These are phyloP conservation scores for Litchi chinensis DNA, from an alignment of 345 rosid genomes.

Conservation along the genomic window DNA sequence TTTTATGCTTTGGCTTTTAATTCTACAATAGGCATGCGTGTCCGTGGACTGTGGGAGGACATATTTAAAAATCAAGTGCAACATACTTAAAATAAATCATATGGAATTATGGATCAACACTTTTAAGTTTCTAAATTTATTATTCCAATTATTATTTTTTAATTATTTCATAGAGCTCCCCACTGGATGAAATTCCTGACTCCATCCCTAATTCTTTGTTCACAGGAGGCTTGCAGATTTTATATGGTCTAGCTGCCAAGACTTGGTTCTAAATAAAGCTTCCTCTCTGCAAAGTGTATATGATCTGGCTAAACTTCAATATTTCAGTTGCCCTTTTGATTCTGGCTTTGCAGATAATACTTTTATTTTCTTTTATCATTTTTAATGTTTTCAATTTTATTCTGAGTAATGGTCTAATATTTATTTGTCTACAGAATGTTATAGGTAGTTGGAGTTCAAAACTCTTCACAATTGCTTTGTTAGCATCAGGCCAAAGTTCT, in stretches of 20 bases:
- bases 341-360: background rate
- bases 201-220: slow-evolving; percentile 15
- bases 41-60: too few relatives aligned
- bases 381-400: background rate
- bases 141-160: too few relatives aligned
- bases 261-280: slow-evolving; percentile 87
- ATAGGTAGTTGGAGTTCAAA: slow-evolving; percentile 97
- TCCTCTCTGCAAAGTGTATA: slow-evolving; percentile 84
- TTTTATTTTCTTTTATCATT: background rate
- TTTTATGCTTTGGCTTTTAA: too few relatives aligned
- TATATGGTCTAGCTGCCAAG: slow-evolving; percentile 69
- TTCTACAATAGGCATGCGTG: too few relatives aligned
- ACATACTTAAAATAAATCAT: too few relatives aligned
- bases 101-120: too few relatives aligned
- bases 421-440: slow-evolving; percentile 66
- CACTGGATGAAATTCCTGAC: too few relatives aligned
- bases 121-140: too few relatives aligned
- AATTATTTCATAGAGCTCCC: too few relatives aligned
- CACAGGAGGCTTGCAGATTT: slow-evolving; percentile 90
- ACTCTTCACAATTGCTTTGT: slow-evolving; percentile 83
- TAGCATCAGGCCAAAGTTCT: slow-evolving; percentile 97
- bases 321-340: background rate
- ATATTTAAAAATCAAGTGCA: too few relatives aligned
- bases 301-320: background rate
- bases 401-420: background rate